Evolutionary conservation across 2,329 filamentous ascomycete species (phyloP), one percentile per base, ranked within the genome.

Genomic region (Aspergillus caelatus): DNA sequence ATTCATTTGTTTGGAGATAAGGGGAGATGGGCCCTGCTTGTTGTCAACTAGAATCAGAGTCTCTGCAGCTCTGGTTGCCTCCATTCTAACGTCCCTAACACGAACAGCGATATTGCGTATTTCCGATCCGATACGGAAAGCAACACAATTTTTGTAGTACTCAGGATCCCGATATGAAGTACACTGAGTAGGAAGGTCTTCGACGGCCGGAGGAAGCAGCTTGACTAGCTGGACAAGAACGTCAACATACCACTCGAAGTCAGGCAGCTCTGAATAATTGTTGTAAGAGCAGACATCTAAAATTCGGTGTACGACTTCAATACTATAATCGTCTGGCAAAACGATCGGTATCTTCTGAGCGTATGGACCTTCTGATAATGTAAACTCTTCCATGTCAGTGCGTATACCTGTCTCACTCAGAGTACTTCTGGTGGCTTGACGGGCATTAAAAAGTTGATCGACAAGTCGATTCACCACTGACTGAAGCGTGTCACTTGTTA

Each of bases 191-290:
- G 70, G 58, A 65, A 57, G 55, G 68, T 75, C 64, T 39, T 69
- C 63, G 34, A 58, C 52, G 50, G 70, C 70, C n/a, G 72, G 69
- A 28, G 79, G 80, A 30, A 80, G 70, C 61, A 92, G 84, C 74
- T 90, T 88, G 46, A 97, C 88, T 16, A 99, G 85, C 74, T 97
- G 93, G 6, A 92, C 90, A 34, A 99, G 81, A 32, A 97, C 88
- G 68, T 95, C 92, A 68, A 98, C 91, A 76, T 98, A 98, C 95
- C 95, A 99, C 69, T 97, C 94, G 76, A 99, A 99, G 75, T 99
- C 94, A 58, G 85, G 82, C 55, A 99, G 84, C 72, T 93, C 92
- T 45, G 86, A 86, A 76, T 98, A 99, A 65, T 93, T 97, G 68
- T 94, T 91, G 67, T 89, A 88, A 10, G 93, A 92, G 76, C 94